These are phyloP conservation scores for Acer yangbiense DNA, from an alignment of 345 rosid genomes.

Conservation along the genomic window DNA sequence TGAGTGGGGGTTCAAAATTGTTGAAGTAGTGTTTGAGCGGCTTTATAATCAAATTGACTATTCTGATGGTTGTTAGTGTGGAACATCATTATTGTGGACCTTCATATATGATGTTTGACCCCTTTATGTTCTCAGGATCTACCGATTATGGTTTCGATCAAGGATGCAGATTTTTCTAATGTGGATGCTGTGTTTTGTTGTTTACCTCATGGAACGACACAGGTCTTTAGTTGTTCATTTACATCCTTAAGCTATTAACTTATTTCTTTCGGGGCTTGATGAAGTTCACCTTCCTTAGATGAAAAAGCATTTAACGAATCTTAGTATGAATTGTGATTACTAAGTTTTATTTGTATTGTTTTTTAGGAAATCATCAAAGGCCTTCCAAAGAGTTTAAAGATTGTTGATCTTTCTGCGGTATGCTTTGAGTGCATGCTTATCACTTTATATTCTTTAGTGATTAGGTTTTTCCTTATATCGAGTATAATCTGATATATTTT, in stretches of 20 bases:
- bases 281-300: background rate
- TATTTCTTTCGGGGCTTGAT: background rate
- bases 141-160: constrained; percentile 68
- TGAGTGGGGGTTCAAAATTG: background rate
- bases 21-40: background rate
- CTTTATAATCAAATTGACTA: background rate
- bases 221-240: constrained; percentile 45
- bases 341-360: background rate
- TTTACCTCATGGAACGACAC: constrained; percentile 96
- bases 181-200: constrained; percentile 98
- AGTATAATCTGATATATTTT: constrained; percentile 9
- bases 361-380: constrained; percentile 81
- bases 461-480: constrained; percentile 17
- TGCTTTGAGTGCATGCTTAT: constrained; percentile 20
- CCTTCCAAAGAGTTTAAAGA: constrained; percentile 68
- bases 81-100: background rate
- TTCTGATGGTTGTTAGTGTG: background rate
- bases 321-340: background rate
- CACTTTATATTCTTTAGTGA: constrained; percentile 3
- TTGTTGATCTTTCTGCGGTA: constrained; percentile 98
- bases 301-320: background rate
- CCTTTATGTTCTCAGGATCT: constrained; percentile 57
- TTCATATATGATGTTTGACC: constrained; percentile 6
- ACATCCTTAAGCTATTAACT: background rate
- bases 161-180: constrained; percentile 76